Base-by-base conservation (phyloP, 352 stramenopile species). In the Phytophthora colocasiae region DNA sequence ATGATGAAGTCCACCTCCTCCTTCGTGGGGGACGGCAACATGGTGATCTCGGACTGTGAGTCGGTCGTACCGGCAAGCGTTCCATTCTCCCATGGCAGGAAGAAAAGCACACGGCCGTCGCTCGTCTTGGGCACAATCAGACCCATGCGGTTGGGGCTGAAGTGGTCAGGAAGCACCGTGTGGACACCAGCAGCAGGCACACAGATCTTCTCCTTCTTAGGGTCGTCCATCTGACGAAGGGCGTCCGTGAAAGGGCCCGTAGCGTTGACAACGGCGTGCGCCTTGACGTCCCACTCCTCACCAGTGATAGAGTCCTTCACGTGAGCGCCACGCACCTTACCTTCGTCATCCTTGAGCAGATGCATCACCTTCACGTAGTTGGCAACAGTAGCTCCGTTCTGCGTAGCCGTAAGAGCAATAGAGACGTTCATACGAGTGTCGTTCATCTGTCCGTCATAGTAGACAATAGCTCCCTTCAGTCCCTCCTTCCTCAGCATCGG, bases 111-210 rank as follows among this genome's bases (percentile, higher is more conserved):
- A 57, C 95, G 89, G 27, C 93, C 94, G 65, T 99, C 96, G 32
- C 87, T 93, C 9, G 96, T 99, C 70, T 98, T 98, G 48, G 96
- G 96, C 47, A 99, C 93, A 69, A 99, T 98, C 15, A 99, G 76
- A 1, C 96, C 96, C 92, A 98, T 98, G 56, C 85, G 90, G 67
- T 92, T 85, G 15, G 96, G 96, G 54, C 89, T 98, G 58, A 98
- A 99, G 79, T 99, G 93, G 75, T 98, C 93, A 2, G 95, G 96
- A 36, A 99, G 81, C 53, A 99, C 92, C 1, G 98, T 83, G 80
- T 99, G 96, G 36, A 99, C 95, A 34, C 96, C 96, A 6, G 92
- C 93, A 11, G 96, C 96, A 22, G 95, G 94, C 27, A 98, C 93
- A 46, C 97, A 97, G 46, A 98, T 96, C 63, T 97, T 91, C 26